A percentile compares a stretch with the other conserved stretches of the same genome.
These are phyloP conservation scores for Trichoderma asperellum DNA, from an alignment of 2,329 filamentous ascomycete species.

Conservation along the genomic window DNA sequence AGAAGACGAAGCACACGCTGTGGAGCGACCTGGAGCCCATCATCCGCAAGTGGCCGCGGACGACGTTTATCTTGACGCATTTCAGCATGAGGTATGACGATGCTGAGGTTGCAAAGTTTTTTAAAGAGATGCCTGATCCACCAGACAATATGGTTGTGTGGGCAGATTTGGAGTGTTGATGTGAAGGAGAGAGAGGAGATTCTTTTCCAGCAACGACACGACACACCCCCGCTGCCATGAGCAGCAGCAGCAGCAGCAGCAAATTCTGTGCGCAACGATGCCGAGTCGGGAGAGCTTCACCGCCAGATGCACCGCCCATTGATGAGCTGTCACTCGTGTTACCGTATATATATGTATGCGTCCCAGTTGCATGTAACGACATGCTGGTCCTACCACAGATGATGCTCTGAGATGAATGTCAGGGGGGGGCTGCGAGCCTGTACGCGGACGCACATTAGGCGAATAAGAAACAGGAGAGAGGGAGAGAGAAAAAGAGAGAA, in stretches of 20 bases:
- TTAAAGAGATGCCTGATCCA: slow-evolving; percentile 44
- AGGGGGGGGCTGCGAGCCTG: neutral
- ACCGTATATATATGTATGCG: slow-evolving; percentile 7
- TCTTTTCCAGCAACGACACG: neutral
- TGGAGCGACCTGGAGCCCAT: slow-evolving; percentile 53
- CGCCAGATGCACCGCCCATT: slow-evolving; percentile 4
- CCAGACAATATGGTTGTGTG: slow-evolving; percentile 53
- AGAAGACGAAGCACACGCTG: slow-evolving; percentile 52
- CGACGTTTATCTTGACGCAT: slow-evolving; percentile 53
- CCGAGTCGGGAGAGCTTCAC: neutral
- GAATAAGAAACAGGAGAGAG: neutral
- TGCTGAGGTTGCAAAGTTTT: slow-evolving; percentile 47
- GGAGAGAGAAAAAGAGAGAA: neutral
- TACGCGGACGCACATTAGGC: neutral
- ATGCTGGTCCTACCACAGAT: slow-evolving; percentile 15
- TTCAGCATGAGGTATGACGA: slow-evolving; percentile 53
- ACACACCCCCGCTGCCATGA: too few species aligned
- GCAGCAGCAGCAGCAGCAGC: neutral
- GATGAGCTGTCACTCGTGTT: slow-evolving; percentile 19
- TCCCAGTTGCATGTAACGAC: neutral
- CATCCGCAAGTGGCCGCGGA: slow-evolving; percentile 47
- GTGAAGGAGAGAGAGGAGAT: neutral
- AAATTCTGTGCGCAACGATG: neutral
- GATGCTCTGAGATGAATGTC: neutral
- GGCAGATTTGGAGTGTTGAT: slow-evolving; percentile 46